Evolutionary conservation across 2,329 filamentous ascomycete genomes (phyloP).

Genomic region (Coniochaeta hoffmannii): DNA sequence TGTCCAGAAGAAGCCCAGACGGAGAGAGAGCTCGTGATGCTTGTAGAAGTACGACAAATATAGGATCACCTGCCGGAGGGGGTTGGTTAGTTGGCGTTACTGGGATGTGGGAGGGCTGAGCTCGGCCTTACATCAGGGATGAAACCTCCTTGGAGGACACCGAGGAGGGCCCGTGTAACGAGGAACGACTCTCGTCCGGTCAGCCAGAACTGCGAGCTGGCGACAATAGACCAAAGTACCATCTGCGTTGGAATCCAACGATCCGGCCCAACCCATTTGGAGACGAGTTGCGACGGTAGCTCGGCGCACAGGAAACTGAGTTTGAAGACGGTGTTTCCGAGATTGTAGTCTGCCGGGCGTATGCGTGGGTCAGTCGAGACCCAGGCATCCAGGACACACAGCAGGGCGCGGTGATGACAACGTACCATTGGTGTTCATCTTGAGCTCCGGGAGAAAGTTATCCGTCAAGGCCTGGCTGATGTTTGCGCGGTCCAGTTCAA

Average conservation of each 20-base stretch:
- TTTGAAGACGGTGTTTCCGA: conserved; percentile 41
- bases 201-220: conserved; percentile 37
- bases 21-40: conserved; percentile 29
- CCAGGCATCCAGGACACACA: not conserved
- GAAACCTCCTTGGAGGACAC: conserved; percentile 36
- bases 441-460: conserved; percentile 35
- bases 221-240: conserved; percentile 46
- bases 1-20: conserved; percentile 33
- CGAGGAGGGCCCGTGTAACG: conserved; percentile 28
- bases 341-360: conserved; percentile 30
- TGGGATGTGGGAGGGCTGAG: not conserved
- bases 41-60: conserved; percentile 39
- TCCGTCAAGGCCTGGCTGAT: conserved; percentile 38
- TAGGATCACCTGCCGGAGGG: conserved; percentile 21
- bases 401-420: not conserved
- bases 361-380: not conserved
- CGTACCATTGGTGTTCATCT: conserved; percentile 34
- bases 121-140: conserved; percentile 30
- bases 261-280: conserved; percentile 50
- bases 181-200: conserved; percentile 30
- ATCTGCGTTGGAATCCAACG: conserved; percentile 55
- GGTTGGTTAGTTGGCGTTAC: not conserved
- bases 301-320: conserved; percentile 46
- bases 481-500: conserved; percentile 43
- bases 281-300: conserved; percentile 53